Percentiles rank a stretch among this genome's conserved stretches.
These are phyloP conservation scores for Fistulinella prunicolor DNA, from an alignment of 768 basidiomycete species.

Conservation along the genomic window DNA sequence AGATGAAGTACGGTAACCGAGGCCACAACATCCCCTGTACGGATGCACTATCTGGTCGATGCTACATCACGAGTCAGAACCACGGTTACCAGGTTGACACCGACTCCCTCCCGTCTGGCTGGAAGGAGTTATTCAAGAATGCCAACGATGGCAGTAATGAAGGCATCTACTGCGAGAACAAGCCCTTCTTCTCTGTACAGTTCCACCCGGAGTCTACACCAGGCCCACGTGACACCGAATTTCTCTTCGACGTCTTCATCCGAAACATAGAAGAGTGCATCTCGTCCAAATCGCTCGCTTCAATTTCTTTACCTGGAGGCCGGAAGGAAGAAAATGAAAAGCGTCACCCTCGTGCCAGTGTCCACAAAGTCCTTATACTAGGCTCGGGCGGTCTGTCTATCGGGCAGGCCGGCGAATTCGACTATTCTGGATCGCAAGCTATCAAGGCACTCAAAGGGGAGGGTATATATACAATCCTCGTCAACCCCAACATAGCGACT, in stretches of 20 bases:
- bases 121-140: slow-evolving; percentile 94
- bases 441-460: slow-evolving; percentile 99
- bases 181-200: slow-evolving; percentile 98
- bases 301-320: slow-evolving; percentile 74
- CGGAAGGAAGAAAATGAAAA: slow-evolving; percentile 78
- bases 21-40: slow-evolving; percentile 99
- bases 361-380: slow-evolving; percentile 93
- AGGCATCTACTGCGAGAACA: slow-evolving; percentile 89
- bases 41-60: slow-evolving; percentile 87
- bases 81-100: slow-evolving; percentile 96
- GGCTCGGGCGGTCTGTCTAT: slow-evolving; percentile 98
- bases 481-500: slow-evolving; percentile 99
- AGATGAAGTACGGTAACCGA: slow-evolving; percentile 99
- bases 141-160: slow-evolving; percentile 98
- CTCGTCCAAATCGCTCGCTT: slow-evolving; percentile 48
- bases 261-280: slow-evolving; percentile 78
- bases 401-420: slow-evolving; percentile 98
- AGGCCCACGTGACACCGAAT: slow-evolving; percentile 97
- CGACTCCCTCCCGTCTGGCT: slow-evolving; percentile 69
- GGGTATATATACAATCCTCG: slow-evolving; percentile 97
- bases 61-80: slow-evolving; percentile 99
- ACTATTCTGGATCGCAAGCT: slow-evolving; percentile 98
- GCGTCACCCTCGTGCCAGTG: slow-evolving; percentile 67
- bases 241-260: slow-evolving; percentile 97
- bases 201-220: slow-evolving; percentile 98